Percentiles rank a stretch among this genome's conserved stretches.
These are phyloP conservation scores for Phaeosphaeria sp. DNA, from an alignment of 2,329 filamentous ascomycete genomes.

Conservation along the genomic window DNA sequence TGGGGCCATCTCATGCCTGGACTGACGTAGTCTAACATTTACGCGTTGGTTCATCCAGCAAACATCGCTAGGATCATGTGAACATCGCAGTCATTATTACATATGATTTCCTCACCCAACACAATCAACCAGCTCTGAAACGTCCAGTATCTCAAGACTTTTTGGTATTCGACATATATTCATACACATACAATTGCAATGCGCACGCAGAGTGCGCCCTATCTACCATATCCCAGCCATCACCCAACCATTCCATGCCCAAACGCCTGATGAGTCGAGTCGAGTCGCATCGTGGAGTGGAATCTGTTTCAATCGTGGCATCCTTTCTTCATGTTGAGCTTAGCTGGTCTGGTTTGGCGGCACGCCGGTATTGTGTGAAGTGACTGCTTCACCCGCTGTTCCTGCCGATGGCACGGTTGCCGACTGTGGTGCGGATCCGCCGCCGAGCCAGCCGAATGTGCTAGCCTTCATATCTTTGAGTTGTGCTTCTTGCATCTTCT, in stretches of 20 bases:
- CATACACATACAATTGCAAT: background rate
- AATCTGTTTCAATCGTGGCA: slow-evolving; percentile 2
- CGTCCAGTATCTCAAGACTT: background rate
- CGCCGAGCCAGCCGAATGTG: slow-evolving; percentile 41
- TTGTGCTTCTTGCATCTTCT: slow-evolving; percentile 87
- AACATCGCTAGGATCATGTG: too few species aligned
- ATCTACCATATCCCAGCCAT: background rate
- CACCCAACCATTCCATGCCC: background rate
- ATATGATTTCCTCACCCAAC: too few species aligned
- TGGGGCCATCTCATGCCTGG: too few species aligned
- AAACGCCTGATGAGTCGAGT: slow-evolving; percentile 1
- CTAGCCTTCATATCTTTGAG: slow-evolving; percentile 85
- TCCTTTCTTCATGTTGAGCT: slow-evolving; percentile 1
- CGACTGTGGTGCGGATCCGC: slow-evolving; percentile 11
- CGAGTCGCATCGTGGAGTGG: slow-evolving; percentile 1
- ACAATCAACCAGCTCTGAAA: too few species aligned
- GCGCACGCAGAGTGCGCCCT: background rate
- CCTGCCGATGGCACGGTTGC: slow-evolving; percentile 24
- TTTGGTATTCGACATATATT: slow-evolving; percentile 4
- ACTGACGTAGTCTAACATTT: too few species aligned
- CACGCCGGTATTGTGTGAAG: slow-evolving; percentile 19
- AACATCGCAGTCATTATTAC: too few species aligned
- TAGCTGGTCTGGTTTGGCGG: slow-evolving; percentile 18
- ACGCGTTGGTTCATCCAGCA: too few species aligned
- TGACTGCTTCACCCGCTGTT: slow-evolving; percentile 19